Conservation (phyloP, 495 filamentous ascomycete species). For the Physcia stellaris region DNA sequence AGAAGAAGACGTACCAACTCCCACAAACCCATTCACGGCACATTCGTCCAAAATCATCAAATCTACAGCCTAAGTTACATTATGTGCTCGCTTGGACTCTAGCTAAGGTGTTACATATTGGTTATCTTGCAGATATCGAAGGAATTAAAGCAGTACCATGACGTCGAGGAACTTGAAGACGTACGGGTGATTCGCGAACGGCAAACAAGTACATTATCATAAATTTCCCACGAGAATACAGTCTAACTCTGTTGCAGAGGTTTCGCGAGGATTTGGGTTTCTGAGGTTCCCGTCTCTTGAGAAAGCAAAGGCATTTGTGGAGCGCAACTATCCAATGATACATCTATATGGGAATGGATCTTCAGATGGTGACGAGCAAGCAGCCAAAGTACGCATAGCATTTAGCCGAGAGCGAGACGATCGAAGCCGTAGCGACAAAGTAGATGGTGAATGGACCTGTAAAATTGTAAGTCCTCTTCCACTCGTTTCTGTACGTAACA, state of each 20-base stretch:
- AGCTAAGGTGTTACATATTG: conserved; percentile 35
- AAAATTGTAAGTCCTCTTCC: conserved; percentile 39
- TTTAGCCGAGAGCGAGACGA: conserved; percentile 46
- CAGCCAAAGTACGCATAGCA: conserved; percentile 45
- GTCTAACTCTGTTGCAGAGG: conserved; percentile 25
- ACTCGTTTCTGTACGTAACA: too few relatives aligned
- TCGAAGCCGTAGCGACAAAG: conserved; percentile 30
- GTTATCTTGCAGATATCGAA: conserved; percentile 40
- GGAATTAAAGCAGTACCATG: conserved; percentile 45
- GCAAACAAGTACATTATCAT: conserved; percentile 40
- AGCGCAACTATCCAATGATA: conserved; percentile 49
- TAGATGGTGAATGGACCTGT: conserved; percentile 68
- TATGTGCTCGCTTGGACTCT: conserved; percentile 18
- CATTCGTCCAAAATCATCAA: conserved; percentile 5
- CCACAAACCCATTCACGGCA: conserved; percentile 25
- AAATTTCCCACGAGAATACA: background rate
- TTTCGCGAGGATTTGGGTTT: conserved; percentile 53
- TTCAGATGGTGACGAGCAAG: conserved; percentile 34
- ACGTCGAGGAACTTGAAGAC: conserved; percentile 45
- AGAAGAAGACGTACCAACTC: conserved; percentile 50
- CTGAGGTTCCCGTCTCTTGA: conserved; percentile 47
- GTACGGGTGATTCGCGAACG: conserved; percentile 53
- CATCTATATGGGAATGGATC: conserved; percentile 37
- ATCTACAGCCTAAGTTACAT: conserved; percentile 6
- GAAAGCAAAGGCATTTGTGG: conserved; percentile 51